phyloP scores from a whole-genome alignment of 306 rosid genomes.

The Sophora flavescens region DNA sequence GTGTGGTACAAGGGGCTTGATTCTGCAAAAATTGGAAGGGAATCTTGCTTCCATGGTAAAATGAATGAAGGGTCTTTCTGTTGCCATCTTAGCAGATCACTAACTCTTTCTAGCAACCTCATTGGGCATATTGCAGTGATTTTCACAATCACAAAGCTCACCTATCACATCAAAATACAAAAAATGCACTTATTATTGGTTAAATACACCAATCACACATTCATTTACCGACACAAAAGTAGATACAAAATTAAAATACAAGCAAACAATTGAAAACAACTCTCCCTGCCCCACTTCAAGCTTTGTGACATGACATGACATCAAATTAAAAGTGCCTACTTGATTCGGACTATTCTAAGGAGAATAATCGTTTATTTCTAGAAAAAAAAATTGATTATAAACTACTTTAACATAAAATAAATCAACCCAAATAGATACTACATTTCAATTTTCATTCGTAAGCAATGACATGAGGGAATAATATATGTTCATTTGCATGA shows the following conservation, averaged over 20 bases:
- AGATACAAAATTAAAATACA: background rate
- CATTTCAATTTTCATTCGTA: background rate
- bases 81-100: conserved; percentile 93
- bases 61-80: conserved; percentile 67
- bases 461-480: background rate
- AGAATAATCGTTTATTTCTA: too few species aligned
- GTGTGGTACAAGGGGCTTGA: conserved; percentile 86
- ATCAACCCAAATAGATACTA: too few species aligned
- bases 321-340: too few species aligned
- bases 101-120: conserved; percentile 64
- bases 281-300: background rate
- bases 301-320: background rate
- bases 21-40: conserved; percentile 73
- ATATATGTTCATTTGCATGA: background rate
- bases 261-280: background rate
- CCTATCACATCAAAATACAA: conserved; percentile 48
- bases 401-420: too few species aligned
- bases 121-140: conserved; percentile 89
- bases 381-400: too few species aligned
- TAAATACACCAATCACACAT: background rate
- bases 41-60: conserved; percentile 82
- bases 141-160: conserved; percentile 70
- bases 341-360: too few species aligned
- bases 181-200: background rate
- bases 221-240: background rate